A percentile compares a stretch with the other conserved stretches of the same genome.
phyloP scores from a whole-genome alignment of 208 protist species.

The Balamuthia mandrillaris region DNA sequence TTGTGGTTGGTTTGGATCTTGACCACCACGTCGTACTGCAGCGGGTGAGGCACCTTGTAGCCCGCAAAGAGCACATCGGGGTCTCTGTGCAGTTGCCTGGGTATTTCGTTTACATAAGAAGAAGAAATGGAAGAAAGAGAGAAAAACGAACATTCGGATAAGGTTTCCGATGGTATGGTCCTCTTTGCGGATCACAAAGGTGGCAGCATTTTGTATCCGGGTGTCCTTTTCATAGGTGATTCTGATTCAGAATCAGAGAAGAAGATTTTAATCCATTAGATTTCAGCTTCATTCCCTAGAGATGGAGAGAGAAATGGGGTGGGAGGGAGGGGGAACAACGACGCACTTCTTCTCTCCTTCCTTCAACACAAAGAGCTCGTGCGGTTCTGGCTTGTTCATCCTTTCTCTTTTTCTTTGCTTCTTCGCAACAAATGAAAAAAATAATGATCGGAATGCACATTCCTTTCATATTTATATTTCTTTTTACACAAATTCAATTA shows the following conservation, averaged over 20 bases:
- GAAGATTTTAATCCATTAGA: neutral
- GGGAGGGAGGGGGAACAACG: neutral
- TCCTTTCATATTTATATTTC: no score
- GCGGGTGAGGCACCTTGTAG: conserved; percentile 69
- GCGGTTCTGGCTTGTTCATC: conserved; percentile 12
- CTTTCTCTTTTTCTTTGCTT: no score
- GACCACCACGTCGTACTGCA: conserved; percentile 61
- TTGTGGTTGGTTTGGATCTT: conserved; percentile 62
- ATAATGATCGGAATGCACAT: no score
- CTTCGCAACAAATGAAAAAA: neutral
- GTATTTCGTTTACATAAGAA: neutral
- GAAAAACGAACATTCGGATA: conserved; percentile 61
- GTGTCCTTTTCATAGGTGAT: conserved; percentile 54
- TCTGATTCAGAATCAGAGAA: conserved; percentile 3
- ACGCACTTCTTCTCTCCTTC: conserved; percentile 15
- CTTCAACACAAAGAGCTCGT: neutral
- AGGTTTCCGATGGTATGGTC: conserved; percentile 75
- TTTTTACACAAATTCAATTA: no score
- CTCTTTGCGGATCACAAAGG: conserved; percentile 66
- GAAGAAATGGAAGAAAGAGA: neutral
- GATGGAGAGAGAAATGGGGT: neutral
- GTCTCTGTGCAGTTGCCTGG: conserved; percentile 63
- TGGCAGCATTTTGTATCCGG: conserved; percentile 64
- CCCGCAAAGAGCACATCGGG: conserved; percentile 63
- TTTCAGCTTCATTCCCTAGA: neutral